These are phyloP conservation scores for Eucommia ulmoides DNA, from an alignment of 257 asterid species.

Conservation along the genomic window DNA sequence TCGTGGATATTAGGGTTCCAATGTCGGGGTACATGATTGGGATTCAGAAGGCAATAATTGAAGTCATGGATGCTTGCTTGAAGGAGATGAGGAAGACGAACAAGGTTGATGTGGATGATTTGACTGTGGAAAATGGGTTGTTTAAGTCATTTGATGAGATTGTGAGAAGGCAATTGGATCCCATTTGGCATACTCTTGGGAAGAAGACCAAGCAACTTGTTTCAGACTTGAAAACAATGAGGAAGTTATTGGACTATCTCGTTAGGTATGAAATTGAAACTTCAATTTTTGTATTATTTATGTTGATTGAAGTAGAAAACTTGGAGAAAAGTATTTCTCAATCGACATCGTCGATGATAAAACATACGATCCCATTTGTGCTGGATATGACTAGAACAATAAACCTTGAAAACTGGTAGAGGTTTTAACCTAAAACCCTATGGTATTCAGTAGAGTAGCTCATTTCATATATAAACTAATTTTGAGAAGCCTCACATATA, in stretches of 20 bases:
- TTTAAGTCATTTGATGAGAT: conserved; percentile 98
- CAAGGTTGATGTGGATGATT: conserved; percentile 92
- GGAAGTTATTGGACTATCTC: conserved; percentile 91
- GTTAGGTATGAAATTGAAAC: conserved; percentile 43
- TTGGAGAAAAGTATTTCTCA: too few species aligned
- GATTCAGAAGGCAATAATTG: conserved; percentile 85
- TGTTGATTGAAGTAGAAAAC: too few species aligned
- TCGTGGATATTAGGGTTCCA: conserved; percentile 82
- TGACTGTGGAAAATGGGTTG: conserved; percentile 90
- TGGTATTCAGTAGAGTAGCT: too few species aligned
- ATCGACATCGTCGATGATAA: too few species aligned
- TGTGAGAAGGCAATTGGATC: conserved; percentile 84
- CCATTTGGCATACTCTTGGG: conserved; percentile 97
- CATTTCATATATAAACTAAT: too few species aligned
- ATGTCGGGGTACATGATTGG: conserved; percentile 76
- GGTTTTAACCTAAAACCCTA: too few species aligned
- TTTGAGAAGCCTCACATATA: too few species aligned
- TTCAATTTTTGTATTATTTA: too few species aligned
- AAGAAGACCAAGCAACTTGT: conserved; percentile 92
- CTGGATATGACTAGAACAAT: too few species aligned
- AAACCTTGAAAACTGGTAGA: too few species aligned
- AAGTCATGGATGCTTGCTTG: conserved; percentile 93
- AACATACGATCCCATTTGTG: too few species aligned
- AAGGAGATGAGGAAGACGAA: conserved; percentile 96
- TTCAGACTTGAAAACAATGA: conserved; percentile 85